Base-by-base conservation (phyloP, 2,329 filamentous ascomycete genomes). In the Fusarium sp. region DNA sequence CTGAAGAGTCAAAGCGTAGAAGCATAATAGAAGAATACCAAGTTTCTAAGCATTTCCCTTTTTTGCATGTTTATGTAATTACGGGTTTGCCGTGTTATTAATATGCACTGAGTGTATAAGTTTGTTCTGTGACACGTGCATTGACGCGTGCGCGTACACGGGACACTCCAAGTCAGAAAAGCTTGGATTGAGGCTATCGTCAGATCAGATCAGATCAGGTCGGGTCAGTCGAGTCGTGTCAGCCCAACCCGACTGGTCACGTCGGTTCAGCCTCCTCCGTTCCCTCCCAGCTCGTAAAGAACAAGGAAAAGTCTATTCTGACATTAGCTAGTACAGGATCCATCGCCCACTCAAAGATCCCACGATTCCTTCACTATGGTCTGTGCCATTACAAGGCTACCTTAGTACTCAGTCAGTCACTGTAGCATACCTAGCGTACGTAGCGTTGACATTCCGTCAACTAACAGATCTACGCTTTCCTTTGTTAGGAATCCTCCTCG, bases 401-500 rank as follows among this genome's bases (percentile, higher is more conserved):
- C 30, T 41, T 49, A 55, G 45, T 38, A 32, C 45, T 29, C 27
- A 29, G 27, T 62, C 38, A 45, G 46, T 58, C 40, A 40, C 62
- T 58, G 32, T 15, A 52, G 16, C 34, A 9, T 18, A 34, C 32
- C 9, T 18, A 34, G 9, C 32, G 11, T 30, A 20, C 11, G 13
- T 41, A 55, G 52, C 40, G 22, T 20, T 52, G 46, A 29, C 32
- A 58, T 52, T 48, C 48, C 62, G 34, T 38, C 18, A 38, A 44
- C 67, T 70, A 70, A 62, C 45, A 29, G 53, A 60, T 65, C 59
- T 68, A 48, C 66, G 46, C 67, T 64, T 64, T 67, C 29, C 67
- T 70, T 49, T 52, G 62, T 70, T 58, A 54, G 67, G 67, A 67
- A 67, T 70, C 53, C 67, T 70, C 44, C 51, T 70, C 67, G 67